Percentiles rank a stretch among this genome's conserved stretches.
phyloP scores from a whole-genome alignment of 2,329 filamentous ascomycete genomes.

The Xylariaceae sp. region DNA sequence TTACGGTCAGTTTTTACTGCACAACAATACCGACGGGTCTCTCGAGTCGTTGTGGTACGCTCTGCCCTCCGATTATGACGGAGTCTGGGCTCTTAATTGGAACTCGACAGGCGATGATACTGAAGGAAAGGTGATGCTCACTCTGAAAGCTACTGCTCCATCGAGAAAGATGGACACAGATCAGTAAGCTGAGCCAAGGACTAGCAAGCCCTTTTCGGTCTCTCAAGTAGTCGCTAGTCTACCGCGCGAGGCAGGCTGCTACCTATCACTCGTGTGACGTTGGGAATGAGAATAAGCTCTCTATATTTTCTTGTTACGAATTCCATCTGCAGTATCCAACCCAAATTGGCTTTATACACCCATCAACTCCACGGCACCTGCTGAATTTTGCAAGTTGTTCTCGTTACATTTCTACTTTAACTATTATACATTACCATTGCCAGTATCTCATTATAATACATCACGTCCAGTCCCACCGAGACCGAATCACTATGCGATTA shows the following conservation, averaged over 20 bases:
- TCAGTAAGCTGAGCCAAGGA: background rate
- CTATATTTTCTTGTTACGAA: background rate
- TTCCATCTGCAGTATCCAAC: background rate
- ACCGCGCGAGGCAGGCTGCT: background rate
- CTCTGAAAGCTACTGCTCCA: conserved; percentile 27
- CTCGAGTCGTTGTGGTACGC: conserved; percentile 32
- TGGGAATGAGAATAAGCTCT: background rate
- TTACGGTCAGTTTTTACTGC: conserved; percentile 29
- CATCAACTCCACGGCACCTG: background rate
- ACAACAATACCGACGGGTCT: conserved; percentile 13
- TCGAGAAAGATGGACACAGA: background rate
- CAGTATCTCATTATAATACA: background rate
- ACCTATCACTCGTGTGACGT: background rate
- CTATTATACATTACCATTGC: background rate
- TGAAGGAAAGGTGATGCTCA: conserved; percentile 22
- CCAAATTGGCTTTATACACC: background rate
- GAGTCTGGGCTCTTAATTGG: conserved; percentile 31
- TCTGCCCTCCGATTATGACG: conserved; percentile 22
- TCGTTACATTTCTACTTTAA: background rate
- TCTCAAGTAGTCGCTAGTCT: background rate
- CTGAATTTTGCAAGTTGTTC: background rate
- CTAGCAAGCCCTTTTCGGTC: background rate
- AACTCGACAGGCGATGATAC: conserved; percentile 26
- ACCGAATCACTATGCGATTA: background rate
- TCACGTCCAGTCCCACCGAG: background rate